Conservation (phyloP, 176 grass and related monocot genomes). For the Musa beccarii region DNA sequence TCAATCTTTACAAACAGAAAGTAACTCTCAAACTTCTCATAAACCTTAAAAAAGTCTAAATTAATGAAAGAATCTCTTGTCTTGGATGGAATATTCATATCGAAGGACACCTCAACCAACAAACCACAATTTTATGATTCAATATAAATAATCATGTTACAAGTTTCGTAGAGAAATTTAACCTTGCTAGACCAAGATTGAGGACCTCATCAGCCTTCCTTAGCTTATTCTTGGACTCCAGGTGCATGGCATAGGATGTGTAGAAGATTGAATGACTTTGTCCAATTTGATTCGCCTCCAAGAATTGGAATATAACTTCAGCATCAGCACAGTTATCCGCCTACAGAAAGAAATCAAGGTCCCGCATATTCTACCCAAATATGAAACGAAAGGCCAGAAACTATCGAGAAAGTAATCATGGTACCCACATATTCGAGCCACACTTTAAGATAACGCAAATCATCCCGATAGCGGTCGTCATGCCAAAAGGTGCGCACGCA, state of each 20-base stretch:
- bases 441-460: slow-evolving; percentile 93
- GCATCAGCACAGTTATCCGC: slow-evolving; percentile 62
- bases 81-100: no score
- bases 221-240: slow-evolving; percentile 84
- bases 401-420: not conserved
- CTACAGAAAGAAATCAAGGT: slow-evolving; percentile 19
- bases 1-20: no score
- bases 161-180: slow-evolving; percentile 11
- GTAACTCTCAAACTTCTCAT: no score
- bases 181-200: slow-evolving; percentile 83
- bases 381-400: slow-evolving; percentile 1
- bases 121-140: not conserved
- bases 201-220: slow-evolving; percentile 76
- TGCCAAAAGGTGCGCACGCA: slow-evolving; percentile 89
- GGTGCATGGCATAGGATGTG: slow-evolving; percentile 41
- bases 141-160: no score
- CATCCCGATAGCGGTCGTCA: slow-evolving; percentile 63
- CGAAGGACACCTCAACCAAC: no score
- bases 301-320: slow-evolving; percentile 68
- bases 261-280: slow-evolving; percentile 63
- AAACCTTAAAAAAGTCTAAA: no score
- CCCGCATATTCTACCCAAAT: not conserved
- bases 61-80: no score
- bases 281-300: slow-evolving; percentile 81
- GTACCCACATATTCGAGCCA: slow-evolving; percentile 89